phyloP scores from a whole-genome alignment of 2,329 filamentous ascomycete species.

The Colletotrichum liaoningense region DNA sequence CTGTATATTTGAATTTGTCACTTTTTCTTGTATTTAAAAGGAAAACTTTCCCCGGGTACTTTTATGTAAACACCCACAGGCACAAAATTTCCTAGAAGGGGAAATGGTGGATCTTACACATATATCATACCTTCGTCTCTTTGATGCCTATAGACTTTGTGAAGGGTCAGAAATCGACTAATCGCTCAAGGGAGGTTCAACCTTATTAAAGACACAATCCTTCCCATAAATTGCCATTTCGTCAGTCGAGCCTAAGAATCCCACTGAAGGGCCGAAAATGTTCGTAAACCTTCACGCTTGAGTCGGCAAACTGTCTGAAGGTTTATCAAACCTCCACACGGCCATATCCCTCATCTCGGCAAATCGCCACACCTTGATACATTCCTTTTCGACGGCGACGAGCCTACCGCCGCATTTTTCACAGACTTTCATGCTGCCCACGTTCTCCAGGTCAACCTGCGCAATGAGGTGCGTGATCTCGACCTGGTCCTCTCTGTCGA shows the following conservation, averaged over 20 bases:
- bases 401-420: conserved; percentile 8
- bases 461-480: conserved; percentile 19
- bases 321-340: conserved; percentile 8
- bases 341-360: conserved; percentile 17
- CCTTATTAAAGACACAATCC: neutral
- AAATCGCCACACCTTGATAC: conserved; percentile 26
- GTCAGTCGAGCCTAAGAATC: too few relatives aligned
- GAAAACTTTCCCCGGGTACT: neutral
- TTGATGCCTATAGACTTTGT: neutral
- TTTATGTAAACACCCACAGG: neutral
- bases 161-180: neutral
- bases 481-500: neutral
- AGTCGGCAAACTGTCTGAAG: neutral
- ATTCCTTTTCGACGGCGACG: neutral
- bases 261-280: too few relatives aligned
- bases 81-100: neutral
- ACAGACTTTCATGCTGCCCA: conserved; percentile 5
- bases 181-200: neutral
- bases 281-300: neutral
- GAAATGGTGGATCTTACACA: neutral
- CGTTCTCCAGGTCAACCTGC: conserved; percentile 13
- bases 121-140: neutral
- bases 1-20: neutral
- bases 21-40: neutral
- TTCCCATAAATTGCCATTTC: neutral